Evolutionary conservation across 768 basidiomycete genomes (phyloP).

Genomic region (Serpula lacrymans): DNA sequence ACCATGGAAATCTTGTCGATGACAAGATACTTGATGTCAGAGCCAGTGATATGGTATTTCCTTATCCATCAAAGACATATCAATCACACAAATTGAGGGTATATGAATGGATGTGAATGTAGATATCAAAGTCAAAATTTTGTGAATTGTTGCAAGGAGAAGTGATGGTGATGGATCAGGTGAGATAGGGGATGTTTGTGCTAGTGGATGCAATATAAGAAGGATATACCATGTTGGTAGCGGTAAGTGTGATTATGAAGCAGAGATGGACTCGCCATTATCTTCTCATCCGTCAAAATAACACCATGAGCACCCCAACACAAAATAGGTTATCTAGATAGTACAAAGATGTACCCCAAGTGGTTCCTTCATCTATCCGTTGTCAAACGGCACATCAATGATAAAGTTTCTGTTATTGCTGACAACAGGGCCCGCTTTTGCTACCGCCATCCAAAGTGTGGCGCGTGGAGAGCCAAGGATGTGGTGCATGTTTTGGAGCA

Average conservation of each 20-base stretch:
- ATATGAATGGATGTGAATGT: conserved; percentile 48
- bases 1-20: conserved; percentile 21
- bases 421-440: conserved; percentile 88
- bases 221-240: conserved; percentile 25
- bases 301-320: neutral
- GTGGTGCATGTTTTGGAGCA: conserved; percentile 63
- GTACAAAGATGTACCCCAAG: conserved; percentile 44
- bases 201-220: conserved; percentile 15
- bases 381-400: conserved; percentile 85
- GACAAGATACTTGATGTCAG: conserved; percentile 14
- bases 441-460: conserved; percentile 78
- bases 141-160: conserved; percentile 32
- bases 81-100: conserved; percentile 42
- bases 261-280: conserved; percentile 13
- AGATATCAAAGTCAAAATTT: conserved; percentile 41
- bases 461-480: conserved; percentile 59
- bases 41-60: conserved; percentile 49
- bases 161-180: conserved; percentile 10
- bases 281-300: too few species aligned
- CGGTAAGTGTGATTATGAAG: conserved; percentile 9
- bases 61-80: conserved; percentile 32
- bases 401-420: conserved; percentile 93
- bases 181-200: conserved; percentile 2
- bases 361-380: conserved; percentile 62
- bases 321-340: neutral